Evolutionary conservation across 2,329 filamentous ascomycete species (phyloP).

Genomic region (Leptographium lundbergii): DNA sequence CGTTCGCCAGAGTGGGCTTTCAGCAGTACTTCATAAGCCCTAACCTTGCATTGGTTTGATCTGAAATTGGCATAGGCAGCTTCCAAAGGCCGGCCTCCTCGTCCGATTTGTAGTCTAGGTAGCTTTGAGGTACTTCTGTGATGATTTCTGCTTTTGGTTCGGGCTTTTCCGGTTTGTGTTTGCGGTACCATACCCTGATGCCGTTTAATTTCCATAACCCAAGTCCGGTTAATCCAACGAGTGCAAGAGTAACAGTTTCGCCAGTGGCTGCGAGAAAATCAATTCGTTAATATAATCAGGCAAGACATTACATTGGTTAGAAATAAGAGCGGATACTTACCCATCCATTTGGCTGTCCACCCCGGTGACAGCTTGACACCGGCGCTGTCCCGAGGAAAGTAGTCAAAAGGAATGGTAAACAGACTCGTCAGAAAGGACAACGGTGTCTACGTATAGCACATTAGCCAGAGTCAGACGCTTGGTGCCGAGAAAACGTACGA

Average conservation of each 20-base stretch:
- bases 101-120: no score
- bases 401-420: background rate
- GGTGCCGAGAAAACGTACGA: background rate
- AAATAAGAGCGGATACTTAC: background rate
- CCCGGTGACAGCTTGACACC: background rate
- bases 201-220: background rate
- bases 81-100: no score
- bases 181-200: background rate
- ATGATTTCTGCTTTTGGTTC: no score
- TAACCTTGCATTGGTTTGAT: no score
- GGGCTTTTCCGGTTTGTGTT: background rate
- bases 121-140: no score
- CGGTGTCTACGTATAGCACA: background rate
- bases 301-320: background rate
- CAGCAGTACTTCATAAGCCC: no score
- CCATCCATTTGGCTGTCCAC: background rate
- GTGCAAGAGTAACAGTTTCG: background rate
- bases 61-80: no score
- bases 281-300: background rate
- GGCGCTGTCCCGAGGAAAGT: background rate
- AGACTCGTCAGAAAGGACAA: conserved; percentile 1
- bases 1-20: no score
- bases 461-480: background rate
- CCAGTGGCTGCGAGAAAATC: background rate
- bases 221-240: background rate